phyloP scores from a whole-genome alignment of 495 filamentous ascomycete species.

The Tetracladium setigerum region DNA sequence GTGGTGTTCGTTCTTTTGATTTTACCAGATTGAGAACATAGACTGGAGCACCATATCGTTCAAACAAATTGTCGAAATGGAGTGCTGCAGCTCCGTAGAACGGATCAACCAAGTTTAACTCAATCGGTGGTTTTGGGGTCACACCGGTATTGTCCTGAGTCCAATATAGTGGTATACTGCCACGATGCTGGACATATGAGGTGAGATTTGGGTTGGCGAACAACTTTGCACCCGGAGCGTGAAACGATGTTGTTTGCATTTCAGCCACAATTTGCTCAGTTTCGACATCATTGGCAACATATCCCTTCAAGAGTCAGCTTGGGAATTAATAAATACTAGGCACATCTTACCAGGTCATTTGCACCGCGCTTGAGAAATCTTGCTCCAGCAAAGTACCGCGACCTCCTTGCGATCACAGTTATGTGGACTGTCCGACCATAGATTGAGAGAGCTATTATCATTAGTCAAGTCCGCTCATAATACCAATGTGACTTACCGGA shows the following conservation, averaged over 20 bases:
- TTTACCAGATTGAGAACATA: constrained; percentile 95
- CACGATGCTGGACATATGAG: constrained; percentile 93
- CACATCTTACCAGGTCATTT: constrained; percentile 60
- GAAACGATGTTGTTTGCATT: constrained; percentile 87
- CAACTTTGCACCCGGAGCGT: constrained; percentile 77
- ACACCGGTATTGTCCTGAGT: constrained; percentile 95
- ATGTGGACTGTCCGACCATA: constrained; percentile 85
- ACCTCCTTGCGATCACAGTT: constrained; percentile 85
- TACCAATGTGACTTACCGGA: constrained; percentile 32
- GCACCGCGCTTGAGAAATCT: constrained; percentile 90
- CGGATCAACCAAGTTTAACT: constrained; percentile 87
- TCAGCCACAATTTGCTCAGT: constrained; percentile 98
- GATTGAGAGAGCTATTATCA: constrained; percentile 64
- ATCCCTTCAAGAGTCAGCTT: constrained; percentile 45
- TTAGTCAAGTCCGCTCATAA: constrained; percentile 41
- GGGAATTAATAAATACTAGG: neutral
- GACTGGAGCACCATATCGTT: constrained; percentile 84
- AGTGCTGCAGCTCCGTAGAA: constrained; percentile 94
- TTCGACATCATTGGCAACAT: constrained; percentile 99
- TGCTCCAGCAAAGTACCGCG: constrained; percentile 89
- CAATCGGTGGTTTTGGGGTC: constrained; percentile 90
- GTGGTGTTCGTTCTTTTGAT: constrained; percentile 76
- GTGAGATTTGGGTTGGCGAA: constrained; percentile 88
- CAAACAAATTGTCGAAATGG: constrained; percentile 94
- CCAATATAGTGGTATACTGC: constrained; percentile 96